Evolutionary conservation across 2,329 filamentous ascomycete species (phyloP), one percentile per base, ranked within the genome.

Genomic region (Pseudogymnoascus pannorum): DNA sequence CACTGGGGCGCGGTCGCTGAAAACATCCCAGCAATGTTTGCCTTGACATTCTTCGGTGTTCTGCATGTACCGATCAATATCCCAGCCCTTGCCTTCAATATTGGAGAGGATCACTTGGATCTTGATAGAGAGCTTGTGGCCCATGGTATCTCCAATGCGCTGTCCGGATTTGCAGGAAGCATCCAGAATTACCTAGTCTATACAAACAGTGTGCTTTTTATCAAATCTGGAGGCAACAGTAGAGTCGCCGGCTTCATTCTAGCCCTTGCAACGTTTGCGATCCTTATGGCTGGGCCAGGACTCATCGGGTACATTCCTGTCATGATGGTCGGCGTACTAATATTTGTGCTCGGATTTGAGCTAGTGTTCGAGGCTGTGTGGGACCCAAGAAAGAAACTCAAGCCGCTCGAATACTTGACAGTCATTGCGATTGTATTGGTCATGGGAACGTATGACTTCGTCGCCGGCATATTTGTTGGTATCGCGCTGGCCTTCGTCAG

Each of bases 11-110:
- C 93, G 2, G 82, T 99, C 57, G 76, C 81, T n/a, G 87, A 92
- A 69, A 92, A 89, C 1, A 81, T 97, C 29, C 94, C 94, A 0
- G 92, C 94, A 29, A 97, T 99, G 90, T 86, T 99, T 69, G 94
- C 94, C 0, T 77, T 99, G 64, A 97, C 94, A 0, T 99, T 99
- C 78, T 99, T 99, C 69, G 94, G 94, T 59, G 88, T 99, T 61
- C 82, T 99, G 2, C 94, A 99, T 72, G 94, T 99, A 2, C 94
- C 94, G 0, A 99, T 99, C 75, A 99, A 99, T 69, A 92, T 99
- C 4, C 94, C 94, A 2, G 94, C 94, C 2, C 77, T 99, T 62
- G 94, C 91, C 0, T 87, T 96, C 57, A 92, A 91, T 31, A 91
- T 89, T 4, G 91, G 92, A 44, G 92, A 97, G 73, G 94, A 99